A percentile compares a stretch with the other conserved stretches of the same genome.
Conservation (phyloP, 495 filamentous ascomycete genomes). For the Friedmanniomyces endolithicus region DNA sequence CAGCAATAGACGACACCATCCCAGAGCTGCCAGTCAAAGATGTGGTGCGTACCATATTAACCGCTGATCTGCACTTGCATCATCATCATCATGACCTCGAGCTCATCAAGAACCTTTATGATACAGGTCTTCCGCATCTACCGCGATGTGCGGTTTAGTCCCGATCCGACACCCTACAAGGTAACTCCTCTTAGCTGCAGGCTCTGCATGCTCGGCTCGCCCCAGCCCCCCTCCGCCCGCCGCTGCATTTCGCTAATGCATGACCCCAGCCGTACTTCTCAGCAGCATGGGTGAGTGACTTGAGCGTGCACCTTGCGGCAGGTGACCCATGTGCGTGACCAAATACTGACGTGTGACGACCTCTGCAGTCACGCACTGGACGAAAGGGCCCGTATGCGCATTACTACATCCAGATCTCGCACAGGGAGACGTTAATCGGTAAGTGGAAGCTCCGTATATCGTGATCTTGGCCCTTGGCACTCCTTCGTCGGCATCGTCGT, state of each 20-base stretch:
- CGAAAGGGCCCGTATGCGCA: constrained; percentile 75
- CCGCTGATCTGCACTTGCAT: neutral
- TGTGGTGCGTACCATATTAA: constrained; percentile 47
- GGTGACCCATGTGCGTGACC: neutral
- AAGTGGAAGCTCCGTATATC: constrained; percentile 24
- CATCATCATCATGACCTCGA: neutral
- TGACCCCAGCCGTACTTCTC: constrained; percentile 8
- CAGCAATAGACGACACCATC: constrained; percentile 59
- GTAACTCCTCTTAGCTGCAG: constrained; percentile 32
- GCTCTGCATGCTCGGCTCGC: neutral
- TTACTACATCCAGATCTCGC: constrained; percentile 61
- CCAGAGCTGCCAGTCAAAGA: constrained; percentile 75
- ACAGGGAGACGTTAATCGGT: constrained; percentile 47
- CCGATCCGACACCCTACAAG: constrained; percentile 79
- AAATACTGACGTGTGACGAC: constrained; percentile 8
- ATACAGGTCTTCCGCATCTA: constrained; percentile 68
- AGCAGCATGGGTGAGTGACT: constrained; percentile 50
- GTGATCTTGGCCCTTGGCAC: neutral
- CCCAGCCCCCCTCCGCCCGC: neutral
- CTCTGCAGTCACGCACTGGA: constrained; percentile 60
- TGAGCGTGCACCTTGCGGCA: neutral
- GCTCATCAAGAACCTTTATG: neutral
- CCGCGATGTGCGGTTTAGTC: constrained; percentile 45
- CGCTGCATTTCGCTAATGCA: neutral
- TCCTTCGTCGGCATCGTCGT: neutral